Percentiles rank a stretch among this genome's conserved stretches.
These are phyloP conservation scores for Ammopiptanthus mongolicus DNA, from an alignment of 306 rosid species.

Conservation along the genomic window DNA sequence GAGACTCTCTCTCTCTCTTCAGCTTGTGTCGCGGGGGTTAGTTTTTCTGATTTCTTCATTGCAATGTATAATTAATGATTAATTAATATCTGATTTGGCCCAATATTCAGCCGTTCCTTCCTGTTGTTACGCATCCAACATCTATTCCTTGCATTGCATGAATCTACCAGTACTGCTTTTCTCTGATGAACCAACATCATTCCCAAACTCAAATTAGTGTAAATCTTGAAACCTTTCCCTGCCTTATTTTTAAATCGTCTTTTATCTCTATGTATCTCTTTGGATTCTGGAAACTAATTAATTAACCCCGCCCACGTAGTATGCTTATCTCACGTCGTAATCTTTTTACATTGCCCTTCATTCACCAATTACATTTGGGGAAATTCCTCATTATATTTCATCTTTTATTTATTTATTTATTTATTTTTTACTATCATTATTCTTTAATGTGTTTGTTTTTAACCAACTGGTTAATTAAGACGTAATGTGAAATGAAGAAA, in stretches of 20 bases:
- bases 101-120: background rate
- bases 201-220: background rate
- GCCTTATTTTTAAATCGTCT: background rate
- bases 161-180: too few relatives aligned
- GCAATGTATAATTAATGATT: too few relatives aligned
- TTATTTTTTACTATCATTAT: background rate
- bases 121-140: too few relatives aligned
- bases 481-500: too few relatives aligned
- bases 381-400: background rate
- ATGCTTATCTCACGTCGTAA: background rate
- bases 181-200: background rate
- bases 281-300: background rate
- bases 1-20: background rate
- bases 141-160: background rate
- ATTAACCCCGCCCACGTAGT: background rate
- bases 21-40: conserved; percentile 1
- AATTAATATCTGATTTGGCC: background rate
- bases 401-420: background rate
- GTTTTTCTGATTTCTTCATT: background rate
- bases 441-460: background rate
- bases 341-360: background rate
- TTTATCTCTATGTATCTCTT: background rate
- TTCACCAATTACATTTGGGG: background rate
- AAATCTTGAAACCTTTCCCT: conserved; percentile 8
- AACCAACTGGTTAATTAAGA: background rate